Evolutionary conservation across 192 early-diverging fungal genomes (phyloP), one percentile per base, ranked within the genome.

Genomic region (Mortierella claussenii): DNA sequence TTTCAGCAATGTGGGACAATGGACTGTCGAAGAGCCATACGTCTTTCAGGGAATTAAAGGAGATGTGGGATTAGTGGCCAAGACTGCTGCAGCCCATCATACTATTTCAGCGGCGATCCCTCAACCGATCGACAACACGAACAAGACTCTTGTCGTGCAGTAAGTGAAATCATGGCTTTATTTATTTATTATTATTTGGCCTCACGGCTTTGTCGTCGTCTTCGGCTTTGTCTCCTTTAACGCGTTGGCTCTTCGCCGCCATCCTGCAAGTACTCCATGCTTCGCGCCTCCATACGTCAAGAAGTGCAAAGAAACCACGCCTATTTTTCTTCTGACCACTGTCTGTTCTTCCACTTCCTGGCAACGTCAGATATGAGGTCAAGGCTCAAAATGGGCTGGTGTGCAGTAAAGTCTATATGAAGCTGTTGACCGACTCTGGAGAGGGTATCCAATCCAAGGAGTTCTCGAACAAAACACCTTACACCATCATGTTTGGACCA

Each of bases 381-480:
- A 97, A 97, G 82, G 84, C 93, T 37, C 90, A 92, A 55, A 87
- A 93, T 70, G 89, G 89, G 11, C 80, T 92, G 31, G 91, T 93
- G 66, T 97, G 95, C 81, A 94, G 94, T 49, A 94, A 94, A 37
- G 95, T 94, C 8, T 97, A 97, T 84, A 74, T 93, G 67, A 96
- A 96, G 83, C 84, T 96, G 51, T 79, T 96, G 45, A 91, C 89
- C 4, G 57, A 81, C 46, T 70, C 83, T 26, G 81, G 88, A 48
- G 64, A 71, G 30, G 57, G 60, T 15, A 89, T 91, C 59, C 79
- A 82, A 28, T 84, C 87, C 54, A 82, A 69, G 33, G 81, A 91
- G 51, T 93, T 94, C 66, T 85, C 81, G 47, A 90, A 96, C 79
- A 86, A 89, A 60, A 90, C 94, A 30, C 94, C 94, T 15, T 97